Evolutionary conservation across 2,329 filamentous ascomycete species (phyloP), one percentile per base, ranked within the genome.

Genomic region (Aspergillus sp.): DNA sequence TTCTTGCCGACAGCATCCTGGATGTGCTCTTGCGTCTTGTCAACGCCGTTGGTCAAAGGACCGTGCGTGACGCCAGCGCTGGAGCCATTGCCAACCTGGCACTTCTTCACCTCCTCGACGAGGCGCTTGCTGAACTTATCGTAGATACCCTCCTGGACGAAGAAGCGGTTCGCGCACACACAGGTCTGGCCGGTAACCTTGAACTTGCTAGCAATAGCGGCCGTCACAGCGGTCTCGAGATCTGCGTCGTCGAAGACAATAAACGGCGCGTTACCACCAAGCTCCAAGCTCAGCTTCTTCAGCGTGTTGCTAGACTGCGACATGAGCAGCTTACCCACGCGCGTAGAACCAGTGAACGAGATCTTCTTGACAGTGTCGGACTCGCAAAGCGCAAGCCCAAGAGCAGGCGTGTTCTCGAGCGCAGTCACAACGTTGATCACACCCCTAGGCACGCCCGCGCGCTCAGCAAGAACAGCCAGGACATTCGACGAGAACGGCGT

Each of bases 211-310:
- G 86, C 79, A 54, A 97, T 83, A 43, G 90, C 91, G 23, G 91
- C 91, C 0, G 85, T 78, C 1, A 97, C 90, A 1, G 93, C 93
- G 1, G 79, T 76, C 58, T 96, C 91, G 12, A 97, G 75, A 70
- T 93, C 90, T 4, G 66, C 69, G 69, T 97, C 93, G 68, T 96
- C 91, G 69, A 97, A 97, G 33, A 97, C 91, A 65, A 97, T 96
- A 70, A 96, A 96, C 2, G 93, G 92, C 0, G 92, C 90, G 73
- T 97, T 97, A 40, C 93, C 93, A 53, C 93, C 93, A 88, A 97
- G 87, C 73, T 97, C 93, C 70, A 96, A 88, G 1, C 89, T 93
- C 1, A 89, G 76, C 69, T 89, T 90, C 82, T 97, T 97, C 19
- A 90, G 78, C 0, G 91, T 96, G 50, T 83, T 81, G 0, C 91